A percentile compares a stretch with the other conserved stretches of the same genome.
phyloP scores from a whole-genome alignment of 768 basidiomycete species.

The Mrakia blollopis region DNA sequence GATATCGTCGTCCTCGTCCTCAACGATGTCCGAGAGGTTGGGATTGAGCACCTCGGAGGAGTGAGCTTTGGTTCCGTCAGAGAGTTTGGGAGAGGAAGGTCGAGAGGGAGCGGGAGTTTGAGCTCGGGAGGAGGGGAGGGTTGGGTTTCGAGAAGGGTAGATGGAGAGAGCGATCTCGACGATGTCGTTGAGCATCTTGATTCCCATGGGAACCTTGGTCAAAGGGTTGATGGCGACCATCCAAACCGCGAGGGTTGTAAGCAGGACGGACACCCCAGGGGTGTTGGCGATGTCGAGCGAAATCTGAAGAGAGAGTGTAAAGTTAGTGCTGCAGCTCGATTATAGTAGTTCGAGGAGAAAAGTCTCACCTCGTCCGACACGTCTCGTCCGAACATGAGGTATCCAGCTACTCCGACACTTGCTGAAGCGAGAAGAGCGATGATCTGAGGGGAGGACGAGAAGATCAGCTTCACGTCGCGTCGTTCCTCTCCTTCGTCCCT shows the following conservation, averaged over 20 bases:
- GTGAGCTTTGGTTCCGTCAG: conserved; percentile 32
- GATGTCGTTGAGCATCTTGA: conserved; percentile 46
- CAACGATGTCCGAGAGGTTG: background rate
- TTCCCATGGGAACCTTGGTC: conserved; percentile 53
- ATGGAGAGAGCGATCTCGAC: conserved; percentile 72
- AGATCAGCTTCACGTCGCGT: background rate
- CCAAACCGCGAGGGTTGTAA: conserved; percentile 76
- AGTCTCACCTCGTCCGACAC: conserved; percentile 48
- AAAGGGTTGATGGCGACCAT: conserved; percentile 48
- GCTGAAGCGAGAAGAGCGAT: conserved; percentile 58
- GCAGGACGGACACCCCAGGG: conserved; percentile 40
- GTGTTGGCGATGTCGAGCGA: conserved; percentile 73
- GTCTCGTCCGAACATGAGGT: conserved; percentile 78
- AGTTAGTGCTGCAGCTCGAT: too few species aligned
- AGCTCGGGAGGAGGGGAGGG: conserved; percentile 36
- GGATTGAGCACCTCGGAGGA: conserved; percentile 5
- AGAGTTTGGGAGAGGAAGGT: conserved; percentile 35
- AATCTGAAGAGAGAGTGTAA: conserved; percentile 51
- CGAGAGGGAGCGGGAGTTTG: conserved; percentile 20
- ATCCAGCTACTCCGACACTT: conserved; percentile 72
- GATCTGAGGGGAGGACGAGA: conserved; percentile 45
- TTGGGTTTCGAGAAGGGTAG: conserved; percentile 44
- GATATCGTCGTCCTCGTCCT: conserved; percentile 1
- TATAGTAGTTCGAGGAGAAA: too few species aligned
- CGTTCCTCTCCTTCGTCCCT: background rate